Conservation (phyloP, 2,329 filamentous ascomycete genomes). For the Pseudogymnoascus sp. region DNA sequence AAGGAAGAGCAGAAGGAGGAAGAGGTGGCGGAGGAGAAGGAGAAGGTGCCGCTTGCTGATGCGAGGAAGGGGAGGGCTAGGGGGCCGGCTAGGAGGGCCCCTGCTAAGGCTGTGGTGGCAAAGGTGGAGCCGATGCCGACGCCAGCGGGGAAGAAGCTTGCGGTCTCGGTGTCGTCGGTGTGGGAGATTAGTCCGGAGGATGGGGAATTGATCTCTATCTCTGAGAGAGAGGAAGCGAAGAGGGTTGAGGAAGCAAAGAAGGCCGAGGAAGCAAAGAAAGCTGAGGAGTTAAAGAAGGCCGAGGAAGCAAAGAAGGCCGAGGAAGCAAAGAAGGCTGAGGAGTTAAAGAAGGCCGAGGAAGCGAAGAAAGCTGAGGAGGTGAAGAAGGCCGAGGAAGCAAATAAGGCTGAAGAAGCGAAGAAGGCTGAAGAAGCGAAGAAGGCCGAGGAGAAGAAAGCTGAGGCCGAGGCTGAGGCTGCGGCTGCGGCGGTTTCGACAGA, state of each 20-base stretch:
- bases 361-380: neutral
- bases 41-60: slow-evolving; percentile 77
- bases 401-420: neutral
- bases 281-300: neutral
- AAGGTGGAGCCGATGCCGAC: slow-evolving; percentile 28
- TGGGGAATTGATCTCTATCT: slow-evolving; percentile 35
- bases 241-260: neutral
- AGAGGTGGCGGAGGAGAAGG: slow-evolving; percentile 50
- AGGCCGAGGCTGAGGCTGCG: neutral
- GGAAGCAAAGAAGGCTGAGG: neutral
- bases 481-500: neutral
- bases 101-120: slow-evolving; percentile 40
- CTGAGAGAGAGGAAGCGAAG: neutral
- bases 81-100: slow-evolving; percentile 73
- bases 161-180: slow-evolving; percentile 34
- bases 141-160: slow-evolving; percentile 22
- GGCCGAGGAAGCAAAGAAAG: neutral
- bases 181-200: slow-evolving; percentile 49
- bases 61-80: slow-evolving; percentile 85
- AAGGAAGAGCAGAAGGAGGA: slow-evolving; percentile 59
- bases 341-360: neutral
- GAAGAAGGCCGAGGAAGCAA: neutral
- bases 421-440: neutral
- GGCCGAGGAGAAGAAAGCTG: neutral
- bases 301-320: neutral